A percentile compares a stretch with the other conserved stretches of the same genome.
Evolutionary conservation across 2,329 filamentous ascomycete species (phyloP).

Genomic region (Fragosphaeria purpurea): DNA sequence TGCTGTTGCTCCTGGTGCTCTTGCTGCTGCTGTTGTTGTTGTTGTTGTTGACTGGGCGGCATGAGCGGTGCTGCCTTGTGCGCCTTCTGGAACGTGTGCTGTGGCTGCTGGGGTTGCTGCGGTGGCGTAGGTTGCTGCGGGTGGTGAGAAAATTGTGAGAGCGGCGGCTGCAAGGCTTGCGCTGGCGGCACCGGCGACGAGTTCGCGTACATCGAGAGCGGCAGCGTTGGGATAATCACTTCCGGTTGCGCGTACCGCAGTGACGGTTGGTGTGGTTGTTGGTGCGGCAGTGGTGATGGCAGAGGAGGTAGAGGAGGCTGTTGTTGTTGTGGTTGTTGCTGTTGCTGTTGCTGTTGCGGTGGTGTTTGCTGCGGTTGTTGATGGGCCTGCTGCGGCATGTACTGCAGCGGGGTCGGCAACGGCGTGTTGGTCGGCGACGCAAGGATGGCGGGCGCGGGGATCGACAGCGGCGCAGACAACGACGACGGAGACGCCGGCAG

Average conservation of each 20-base stretch:
- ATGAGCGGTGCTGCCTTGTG: no score
- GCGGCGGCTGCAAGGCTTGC: background rate
- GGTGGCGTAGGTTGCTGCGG: slow-evolving; percentile 14
- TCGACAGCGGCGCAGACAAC: slow-evolving; percentile 5
- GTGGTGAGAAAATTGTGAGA: slow-evolving; percentile 14
- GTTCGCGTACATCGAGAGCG: slow-evolving; percentile 7
- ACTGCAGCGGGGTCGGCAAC: slow-evolving; percentile 10
- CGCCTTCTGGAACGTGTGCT: no score
- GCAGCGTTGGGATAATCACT: background rate
- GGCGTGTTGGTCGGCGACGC: slow-evolving; percentile 6
- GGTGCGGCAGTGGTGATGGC: no score
- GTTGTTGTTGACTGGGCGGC: no score
- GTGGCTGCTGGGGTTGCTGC: slow-evolving; percentile 15
- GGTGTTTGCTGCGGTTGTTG: background rate
- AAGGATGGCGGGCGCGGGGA: slow-evolving; percentile 1
- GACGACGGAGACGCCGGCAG: slow-evolving; percentile 1
- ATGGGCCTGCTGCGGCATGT: slow-evolving; percentile 7
- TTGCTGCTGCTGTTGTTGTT: slow-evolving; percentile 14
- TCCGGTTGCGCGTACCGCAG: slow-evolving; percentile 1
- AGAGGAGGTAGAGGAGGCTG: no score
- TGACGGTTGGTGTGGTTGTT: background rate
- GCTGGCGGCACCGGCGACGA: slow-evolving; percentile 3
- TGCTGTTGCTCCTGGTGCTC: slow-evolving; percentile 14
- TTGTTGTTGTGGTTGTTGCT: no score
- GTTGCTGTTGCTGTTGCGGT: no score